Evolutionary conservation across 2,329 filamentous ascomycete genomes (phyloP).

Genomic region (Diaporthe helianthi): DNA sequence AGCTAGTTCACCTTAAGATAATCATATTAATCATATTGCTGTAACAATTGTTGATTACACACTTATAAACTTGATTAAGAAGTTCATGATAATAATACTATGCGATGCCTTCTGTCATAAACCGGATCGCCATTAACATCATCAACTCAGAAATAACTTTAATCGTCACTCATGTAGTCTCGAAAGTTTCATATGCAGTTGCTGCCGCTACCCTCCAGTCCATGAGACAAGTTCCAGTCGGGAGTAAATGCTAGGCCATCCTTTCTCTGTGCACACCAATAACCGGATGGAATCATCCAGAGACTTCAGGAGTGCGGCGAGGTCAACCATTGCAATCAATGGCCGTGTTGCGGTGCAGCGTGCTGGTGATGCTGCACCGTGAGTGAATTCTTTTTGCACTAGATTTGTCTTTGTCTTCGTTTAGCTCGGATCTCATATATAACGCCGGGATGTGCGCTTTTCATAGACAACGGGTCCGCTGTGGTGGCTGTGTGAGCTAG

Average conservation of each 20-base stretch:
- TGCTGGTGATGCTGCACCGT: background rate
- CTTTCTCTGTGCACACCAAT: background rate
- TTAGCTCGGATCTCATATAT: constrained; percentile 30
- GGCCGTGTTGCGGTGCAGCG: background rate
- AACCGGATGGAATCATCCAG: background rate
- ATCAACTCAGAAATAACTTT: background rate
- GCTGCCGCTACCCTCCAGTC: background rate
- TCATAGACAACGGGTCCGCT: constrained; percentile 48
- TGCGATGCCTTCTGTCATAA: background rate
- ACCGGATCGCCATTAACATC: background rate
- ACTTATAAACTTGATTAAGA: background rate
- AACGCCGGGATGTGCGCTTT: constrained; percentile 47
- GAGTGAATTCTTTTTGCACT: background rate
- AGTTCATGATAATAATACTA: background rate
- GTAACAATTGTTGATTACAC: background rate
- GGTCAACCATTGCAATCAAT: background rate
- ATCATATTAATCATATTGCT: background rate
- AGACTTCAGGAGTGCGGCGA: background rate
- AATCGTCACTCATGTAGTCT: background rate
- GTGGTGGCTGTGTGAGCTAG: constrained; percentile 48
- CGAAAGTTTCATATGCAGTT: background rate
- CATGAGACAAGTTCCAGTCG: background rate
- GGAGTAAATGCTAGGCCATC: background rate
- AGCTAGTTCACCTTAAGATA: background rate
- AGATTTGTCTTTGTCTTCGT: too few species aligned